A percentile compares a stretch with the other conserved stretches of the same genome.
Conservation (phyloP, 2,329 filamentous ascomycete species). For the Hypomyces perniciosus region DNA sequence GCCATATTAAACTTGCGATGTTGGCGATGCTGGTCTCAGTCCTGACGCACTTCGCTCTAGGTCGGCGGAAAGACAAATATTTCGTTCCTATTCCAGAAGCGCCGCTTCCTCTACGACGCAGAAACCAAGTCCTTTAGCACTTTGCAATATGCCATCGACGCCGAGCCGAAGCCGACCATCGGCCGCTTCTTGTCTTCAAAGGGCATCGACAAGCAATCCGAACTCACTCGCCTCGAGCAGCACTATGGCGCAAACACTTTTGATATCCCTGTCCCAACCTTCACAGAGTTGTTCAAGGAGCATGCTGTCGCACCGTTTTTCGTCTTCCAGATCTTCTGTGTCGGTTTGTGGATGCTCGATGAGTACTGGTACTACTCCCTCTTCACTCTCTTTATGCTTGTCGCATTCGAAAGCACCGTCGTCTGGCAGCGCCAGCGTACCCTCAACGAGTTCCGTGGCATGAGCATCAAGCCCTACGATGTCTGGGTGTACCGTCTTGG, state of each 20-base stretch:
- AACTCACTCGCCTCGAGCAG: conserved; percentile 74
- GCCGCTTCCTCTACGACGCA: conserved; percentile 80
- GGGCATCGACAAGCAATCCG: conserved; percentile 67
- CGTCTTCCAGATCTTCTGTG: conserved; percentile 98
- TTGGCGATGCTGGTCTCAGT: neutral
- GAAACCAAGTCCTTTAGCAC: conserved; percentile 71
- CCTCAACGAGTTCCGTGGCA: conserved; percentile 90
- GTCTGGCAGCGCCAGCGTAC: conserved; percentile 98
- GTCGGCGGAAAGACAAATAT: conserved; percentile 66
- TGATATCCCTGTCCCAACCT: conserved; percentile 94
- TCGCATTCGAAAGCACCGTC: conserved; percentile 95
- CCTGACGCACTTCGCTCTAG: conserved; percentile 30
- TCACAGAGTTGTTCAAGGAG: conserved; percentile 93
- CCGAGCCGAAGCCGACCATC: conserved; percentile 74
- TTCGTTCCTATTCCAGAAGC: conserved; percentile 97
- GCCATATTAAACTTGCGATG: conserved; percentile 2
- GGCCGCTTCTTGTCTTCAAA: conserved; percentile 71
- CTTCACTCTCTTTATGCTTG: conserved; percentile 97
- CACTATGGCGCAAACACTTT: conserved; percentile 96
- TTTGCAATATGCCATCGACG: conserved; percentile 76
- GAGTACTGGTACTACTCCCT: conserved; percentile 99
- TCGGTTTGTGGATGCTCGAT: conserved; percentile 96
- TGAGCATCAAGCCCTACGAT: conserved; percentile 99
- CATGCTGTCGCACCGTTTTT: conserved; percentile 99
- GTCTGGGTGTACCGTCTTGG: conserved; percentile 84